These are phyloP conservation scores for Lagerstroemia fauriei DNA, from an alignment of 441 rosid genomes.

Conservation along the genomic window DNA sequence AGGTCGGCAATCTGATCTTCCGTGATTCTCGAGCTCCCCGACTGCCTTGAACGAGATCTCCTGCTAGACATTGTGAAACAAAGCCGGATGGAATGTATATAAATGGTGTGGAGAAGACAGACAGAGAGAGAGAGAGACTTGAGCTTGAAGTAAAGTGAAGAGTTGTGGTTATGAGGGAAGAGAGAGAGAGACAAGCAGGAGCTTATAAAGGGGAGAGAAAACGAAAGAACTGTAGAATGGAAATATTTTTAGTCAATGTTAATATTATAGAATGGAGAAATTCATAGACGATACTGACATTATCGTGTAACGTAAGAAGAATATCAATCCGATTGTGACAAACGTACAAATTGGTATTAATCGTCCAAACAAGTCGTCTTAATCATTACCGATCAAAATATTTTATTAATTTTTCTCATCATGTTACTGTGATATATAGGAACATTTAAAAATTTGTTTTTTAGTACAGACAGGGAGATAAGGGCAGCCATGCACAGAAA, in stretches of 20 bases:
- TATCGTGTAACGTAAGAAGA: too few species aligned
- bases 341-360: too few species aligned
- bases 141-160: background rate
- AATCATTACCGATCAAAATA: too few species aligned
- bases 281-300: too few species aligned
- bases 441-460: too few species aligned
- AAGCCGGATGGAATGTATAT: background rate
- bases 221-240: background rate
- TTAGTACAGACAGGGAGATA: slow-evolving; percentile 19
- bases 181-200: background rate
- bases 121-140: background rate
- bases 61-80: slow-evolving; percentile 67
- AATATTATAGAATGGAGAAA: background rate
- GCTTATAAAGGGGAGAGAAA: slow-evolving; percentile 1
- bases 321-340: too few species aligned
- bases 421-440: too few species aligned
- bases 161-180: background rate
- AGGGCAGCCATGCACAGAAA: slow-evolving; percentile 13
- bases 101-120: background rate
- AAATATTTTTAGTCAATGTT: background rate
- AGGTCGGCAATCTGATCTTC: slow-evolving; percentile 86
- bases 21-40: slow-evolving; percentile 57
- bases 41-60: slow-evolving; percentile 72
- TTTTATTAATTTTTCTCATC: too few species aligned
- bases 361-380: too few species aligned